These are phyloP conservation scores for Apiospora rasikravindrae DNA, from an alignment of 2,329 filamentous ascomycete genomes.

Conservation along the genomic window DNA sequence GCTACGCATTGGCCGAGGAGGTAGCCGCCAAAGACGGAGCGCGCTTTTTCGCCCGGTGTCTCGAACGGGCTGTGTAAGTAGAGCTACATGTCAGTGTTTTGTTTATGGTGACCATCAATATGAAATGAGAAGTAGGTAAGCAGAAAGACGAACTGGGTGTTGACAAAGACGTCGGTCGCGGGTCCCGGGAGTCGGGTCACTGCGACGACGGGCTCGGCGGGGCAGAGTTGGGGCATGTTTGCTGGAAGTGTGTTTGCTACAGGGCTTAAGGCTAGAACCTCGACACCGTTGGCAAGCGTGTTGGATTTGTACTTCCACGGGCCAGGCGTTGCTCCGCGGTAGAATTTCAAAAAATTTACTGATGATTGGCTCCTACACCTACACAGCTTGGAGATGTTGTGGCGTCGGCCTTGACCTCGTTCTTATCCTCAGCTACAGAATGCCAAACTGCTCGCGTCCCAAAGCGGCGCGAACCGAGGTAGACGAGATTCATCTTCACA, in stretches of 20 bases:
- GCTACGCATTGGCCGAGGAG: conserved; percentile 23
- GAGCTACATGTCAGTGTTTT: not conserved
- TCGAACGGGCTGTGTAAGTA: conserved; percentile 8
- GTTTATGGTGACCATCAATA: not conserved
- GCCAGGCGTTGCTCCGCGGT: not conserved
- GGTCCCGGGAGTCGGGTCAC: not conserved
- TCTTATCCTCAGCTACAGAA: not conserved
- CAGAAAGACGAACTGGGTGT: not conserved
- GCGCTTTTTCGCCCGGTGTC: conserved; percentile 12
- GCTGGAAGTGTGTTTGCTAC: not conserved
- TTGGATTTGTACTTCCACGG: not conserved
- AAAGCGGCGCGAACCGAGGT: not conserved
- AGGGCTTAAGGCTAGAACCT: not conserved
- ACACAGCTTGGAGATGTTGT: not conserved
- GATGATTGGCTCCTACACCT: not conserved
- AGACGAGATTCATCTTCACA: not conserved
- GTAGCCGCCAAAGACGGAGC: conserved; percentile 23
- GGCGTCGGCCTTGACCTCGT: not conserved
- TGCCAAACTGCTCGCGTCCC: not conserved
- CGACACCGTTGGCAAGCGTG: not conserved
- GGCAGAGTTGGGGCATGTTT: conserved; percentile 1
- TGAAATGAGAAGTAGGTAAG: too few species aligned
- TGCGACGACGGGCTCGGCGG: conserved; percentile 12
- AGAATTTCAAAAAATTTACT: not conserved
- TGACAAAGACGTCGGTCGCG: not conserved